phyloP scores from a whole-genome alignment of 495 filamentous ascomycete species.

The Cercophora samala region DNA sequence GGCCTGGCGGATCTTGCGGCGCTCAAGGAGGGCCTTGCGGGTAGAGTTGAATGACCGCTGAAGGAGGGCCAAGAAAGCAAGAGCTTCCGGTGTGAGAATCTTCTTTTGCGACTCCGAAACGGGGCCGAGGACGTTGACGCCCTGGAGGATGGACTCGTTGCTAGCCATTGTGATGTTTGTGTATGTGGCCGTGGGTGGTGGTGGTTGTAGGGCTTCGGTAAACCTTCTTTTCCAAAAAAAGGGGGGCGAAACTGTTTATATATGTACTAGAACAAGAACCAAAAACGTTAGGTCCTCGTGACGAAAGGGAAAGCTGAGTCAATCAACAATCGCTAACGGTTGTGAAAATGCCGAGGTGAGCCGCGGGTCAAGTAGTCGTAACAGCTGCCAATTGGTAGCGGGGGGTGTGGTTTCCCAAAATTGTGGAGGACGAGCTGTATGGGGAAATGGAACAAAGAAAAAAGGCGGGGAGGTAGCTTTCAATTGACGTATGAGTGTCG shows the following conservation, averaged over 20 bases:
- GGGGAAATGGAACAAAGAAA: neutral
- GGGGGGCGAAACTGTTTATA: neutral
- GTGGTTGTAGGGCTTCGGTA: neutral
- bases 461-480: neutral
- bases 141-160: conserved; percentile 74
- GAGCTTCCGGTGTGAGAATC: conserved; percentile 87
- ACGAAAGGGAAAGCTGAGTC: neutral
- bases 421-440: neutral
- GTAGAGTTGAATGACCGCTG: conserved; percentile 91
- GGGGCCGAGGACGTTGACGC: conserved; percentile 78
- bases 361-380: conserved; percentile 1
- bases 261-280: neutral
- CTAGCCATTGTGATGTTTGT: conserved; percentile 58
- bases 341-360: conserved; percentile 4
- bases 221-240: neutral
- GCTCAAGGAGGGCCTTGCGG: conserved; percentile 84
- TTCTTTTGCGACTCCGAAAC: conserved; percentile 76
- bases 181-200: neutral
- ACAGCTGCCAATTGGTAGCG: neutral
- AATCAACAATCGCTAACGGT: neutral
- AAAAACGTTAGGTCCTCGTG: neutral
- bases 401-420: neutral
- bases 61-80: conserved; percentile 88
- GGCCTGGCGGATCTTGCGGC: conserved; percentile 81
- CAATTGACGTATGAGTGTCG: neutral